Evolutionary conservation across 257 asterid genomes (phyloP).

Genomic region (Gentiana macrophylla): DNA sequence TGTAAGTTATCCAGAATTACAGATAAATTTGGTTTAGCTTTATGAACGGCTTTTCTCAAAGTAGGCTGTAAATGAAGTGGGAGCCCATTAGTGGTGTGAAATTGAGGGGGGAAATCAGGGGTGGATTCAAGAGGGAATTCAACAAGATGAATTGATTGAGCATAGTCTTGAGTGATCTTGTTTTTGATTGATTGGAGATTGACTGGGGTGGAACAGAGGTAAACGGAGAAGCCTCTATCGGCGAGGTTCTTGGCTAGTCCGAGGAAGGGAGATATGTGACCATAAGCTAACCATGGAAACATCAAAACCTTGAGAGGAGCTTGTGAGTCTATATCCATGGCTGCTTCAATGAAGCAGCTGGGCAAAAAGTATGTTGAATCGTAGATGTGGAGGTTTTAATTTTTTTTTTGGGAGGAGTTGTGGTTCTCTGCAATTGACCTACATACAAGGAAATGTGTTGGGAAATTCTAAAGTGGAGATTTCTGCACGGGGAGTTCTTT

Average conservation of each 20-base stretch:
- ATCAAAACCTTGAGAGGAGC: background rate
- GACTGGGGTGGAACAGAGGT: slow-evolving; percentile 12
- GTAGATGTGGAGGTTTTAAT: too few species aligned
- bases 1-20: slow-evolving; percentile 8
- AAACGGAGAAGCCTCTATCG: slow-evolving; percentile 3
- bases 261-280: slow-evolving; percentile 13
- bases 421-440: too few species aligned
- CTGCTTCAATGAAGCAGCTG: too few species aligned
- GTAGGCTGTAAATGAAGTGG: slow-evolving; percentile 9
- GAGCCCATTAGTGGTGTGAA: slow-evolving; percentile 16
- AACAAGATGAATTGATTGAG: slow-evolving; percentile 1
- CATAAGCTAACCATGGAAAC: slow-evolving; percentile 18
- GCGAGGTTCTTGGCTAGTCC: slow-evolving; percentile 11
- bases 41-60: background rate
- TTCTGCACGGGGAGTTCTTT: too few species aligned
- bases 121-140: slow-evolving; percentile 4
- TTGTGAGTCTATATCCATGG: background rate
- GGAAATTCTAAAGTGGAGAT: too few species aligned
- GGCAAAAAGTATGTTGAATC: too few species aligned
- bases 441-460: too few species aligned
- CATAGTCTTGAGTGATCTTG: slow-evolving; percentile 6
- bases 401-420: too few species aligned
- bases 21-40: background rate
- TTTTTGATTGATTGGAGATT: slow-evolving; percentile 9
- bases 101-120: slow-evolving; percentile 8